Conservation (phyloP, 305 asterid species). For the Fraxinus sp. region DNA sequence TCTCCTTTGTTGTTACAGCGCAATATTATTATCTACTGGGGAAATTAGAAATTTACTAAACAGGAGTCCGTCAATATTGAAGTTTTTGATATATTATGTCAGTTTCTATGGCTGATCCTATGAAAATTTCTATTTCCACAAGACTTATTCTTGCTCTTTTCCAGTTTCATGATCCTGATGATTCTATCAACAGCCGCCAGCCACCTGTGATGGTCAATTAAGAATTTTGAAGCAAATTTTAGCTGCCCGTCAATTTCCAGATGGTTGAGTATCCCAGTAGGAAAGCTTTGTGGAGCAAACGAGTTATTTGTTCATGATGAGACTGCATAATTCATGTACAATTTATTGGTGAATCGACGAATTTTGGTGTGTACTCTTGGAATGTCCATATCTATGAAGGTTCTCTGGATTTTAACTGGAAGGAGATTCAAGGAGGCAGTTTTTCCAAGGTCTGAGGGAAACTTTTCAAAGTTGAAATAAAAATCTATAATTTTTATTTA, state of each 20-base stretch:
- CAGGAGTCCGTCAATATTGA: neutral
- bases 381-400: neutral
- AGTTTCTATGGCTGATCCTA: neutral
- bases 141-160: neutral
- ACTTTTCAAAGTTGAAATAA: conserved; percentile 13
- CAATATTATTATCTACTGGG: neutral
- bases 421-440: conserved; percentile 15
- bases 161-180: conserved; percentile 11
- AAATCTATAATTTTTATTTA: conserved; percentile 14
- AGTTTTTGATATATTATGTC: neutral
- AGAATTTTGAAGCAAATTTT: conserved; percentile 19
- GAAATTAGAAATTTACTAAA: neutral
- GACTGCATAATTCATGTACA: neutral
- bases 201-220: neutral
- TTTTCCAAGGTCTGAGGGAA: conserved; percentile 16
- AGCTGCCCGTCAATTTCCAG: conserved; percentile 18
- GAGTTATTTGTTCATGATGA: conserved; percentile 11
- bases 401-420: conserved; percentile 15
- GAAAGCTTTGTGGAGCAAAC: conserved; percentile 12
- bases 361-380: neutral
- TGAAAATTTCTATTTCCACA: neutral
- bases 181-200: conserved; percentile 26
- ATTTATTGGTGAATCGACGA: neutral
- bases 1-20: neutral
- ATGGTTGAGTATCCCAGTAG: conserved; percentile 7